Percentiles rank a stretch among this genome's conserved stretches.
Evolutionary conservation across 805 yeast genomes (phyloP).

Genomic region (Suhomyces sp.): DNA sequence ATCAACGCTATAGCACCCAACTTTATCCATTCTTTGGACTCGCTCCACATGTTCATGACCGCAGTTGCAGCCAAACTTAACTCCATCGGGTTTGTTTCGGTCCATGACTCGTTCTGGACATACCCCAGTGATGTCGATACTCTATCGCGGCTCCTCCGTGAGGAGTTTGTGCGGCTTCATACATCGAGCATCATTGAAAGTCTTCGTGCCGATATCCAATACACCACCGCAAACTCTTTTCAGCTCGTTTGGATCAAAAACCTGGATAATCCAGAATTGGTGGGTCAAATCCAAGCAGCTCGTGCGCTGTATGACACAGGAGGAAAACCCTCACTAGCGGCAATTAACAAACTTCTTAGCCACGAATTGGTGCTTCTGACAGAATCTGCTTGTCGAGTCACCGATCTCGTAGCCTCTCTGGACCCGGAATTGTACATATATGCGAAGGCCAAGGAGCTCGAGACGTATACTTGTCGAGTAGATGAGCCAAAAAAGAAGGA

Average conservation of each 20-base stretch:
- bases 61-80: slow-evolving; percentile 19
- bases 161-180: slow-evolving; percentile 37
- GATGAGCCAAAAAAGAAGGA: neutral
- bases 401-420: neutral
- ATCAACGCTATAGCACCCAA: slow-evolving; percentile 42
- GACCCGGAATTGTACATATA: neutral
- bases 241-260: slow-evolving; percentile 35
- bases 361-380: slow-evolving; percentile 13
- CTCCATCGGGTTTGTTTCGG: slow-evolving; percentile 32
- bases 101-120: slow-evolving; percentile 47
- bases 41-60: slow-evolving; percentile 39
- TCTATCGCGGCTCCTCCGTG: slow-evolving; percentile 26
- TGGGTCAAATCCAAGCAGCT: slow-evolving; percentile 3
- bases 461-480: neutral
- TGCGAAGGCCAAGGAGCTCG: slow-evolving; percentile 1
- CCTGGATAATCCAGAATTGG: slow-evolving; percentile 8
- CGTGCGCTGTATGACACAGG: slow-evolving; percentile 4
- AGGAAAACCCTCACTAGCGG: neutral
- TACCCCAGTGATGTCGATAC: slow-evolving; percentile 28
- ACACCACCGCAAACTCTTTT: slow-evolving; percentile 19
- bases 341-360: slow-evolving; percentile 10
- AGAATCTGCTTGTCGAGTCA: neutral
- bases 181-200: slow-evolving; percentile 21
- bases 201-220: slow-evolving; percentile 25
- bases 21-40: slow-evolving; percentile 42